phyloP scores from a whole-genome alignment of 1,284 basidiomycete species.

The Cronartium quercuum region DNA sequence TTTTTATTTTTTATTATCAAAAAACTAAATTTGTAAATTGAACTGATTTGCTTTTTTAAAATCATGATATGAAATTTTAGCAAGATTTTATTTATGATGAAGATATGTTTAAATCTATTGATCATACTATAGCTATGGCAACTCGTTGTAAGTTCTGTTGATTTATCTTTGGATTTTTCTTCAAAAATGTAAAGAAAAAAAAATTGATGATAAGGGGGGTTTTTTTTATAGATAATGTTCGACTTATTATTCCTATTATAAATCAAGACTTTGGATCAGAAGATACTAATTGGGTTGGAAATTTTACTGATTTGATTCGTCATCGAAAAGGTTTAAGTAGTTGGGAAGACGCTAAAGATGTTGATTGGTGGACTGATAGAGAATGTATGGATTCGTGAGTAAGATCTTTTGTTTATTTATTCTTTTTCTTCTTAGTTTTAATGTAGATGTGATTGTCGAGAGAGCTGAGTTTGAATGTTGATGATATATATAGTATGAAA shows the following conservation, averaged over 20 bases:
- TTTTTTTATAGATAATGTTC: conserved; percentile 16
- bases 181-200: neutral
- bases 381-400: conserved; percentile 37
- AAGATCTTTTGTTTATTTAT: neutral
- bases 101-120: conserved; percentile 36
- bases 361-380: conserved; percentile 33
- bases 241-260: conserved; percentile 37
- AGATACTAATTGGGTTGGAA: conserved; percentile 38
- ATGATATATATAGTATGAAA: conserved; percentile 26
- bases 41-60: neutral
- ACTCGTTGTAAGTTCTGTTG: conserved; percentile 2
- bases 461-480: neutral
- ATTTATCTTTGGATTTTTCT: neutral
- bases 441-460: neutral
- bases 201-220: neutral
- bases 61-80: neutral
- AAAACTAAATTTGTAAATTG: neutral
- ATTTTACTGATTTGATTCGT: conserved; percentile 37
- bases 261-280: conserved; percentile 39
- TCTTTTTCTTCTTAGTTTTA: neutral
- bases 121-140: conserved; percentile 34
- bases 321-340: conserved; percentile 1
- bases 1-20: neutral
- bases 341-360: conserved; percentile 1
- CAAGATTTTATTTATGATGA: conserved; percentile 36